phyloP scores from a whole-genome alignment of 768 basidiomycete genomes.

The Kwoniella dejecticola region DNA sequence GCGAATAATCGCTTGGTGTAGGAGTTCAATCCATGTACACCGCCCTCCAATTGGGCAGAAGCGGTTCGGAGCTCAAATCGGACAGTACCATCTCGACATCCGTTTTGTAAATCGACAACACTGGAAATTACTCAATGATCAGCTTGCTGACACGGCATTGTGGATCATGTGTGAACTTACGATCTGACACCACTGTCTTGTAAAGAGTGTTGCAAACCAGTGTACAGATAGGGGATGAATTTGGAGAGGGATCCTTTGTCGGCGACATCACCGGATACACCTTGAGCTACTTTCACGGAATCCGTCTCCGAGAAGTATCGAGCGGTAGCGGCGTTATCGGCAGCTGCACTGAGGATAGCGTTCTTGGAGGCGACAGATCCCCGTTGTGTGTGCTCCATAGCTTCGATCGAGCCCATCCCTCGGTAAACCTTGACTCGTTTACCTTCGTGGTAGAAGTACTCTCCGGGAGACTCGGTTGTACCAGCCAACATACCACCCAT shows the following conservation, averaged over 20 bases:
- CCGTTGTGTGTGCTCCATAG: conserved; percentile 60
- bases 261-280: conserved; percentile 90
- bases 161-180: conserved; percentile 28
- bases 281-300: conserved; percentile 83
- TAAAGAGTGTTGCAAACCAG: conserved; percentile 76
- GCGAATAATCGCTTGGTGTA: conserved; percentile 61
- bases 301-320: conserved; percentile 94
- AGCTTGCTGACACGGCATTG: not conserved
- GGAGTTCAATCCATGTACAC: conserved; percentile 93
- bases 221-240: conserved; percentile 70
- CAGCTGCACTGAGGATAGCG: conserved; percentile 24
- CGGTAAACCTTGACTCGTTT: conserved; percentile 98
- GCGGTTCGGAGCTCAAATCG: conserved; percentile 92
- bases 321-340: conserved; percentile 91
- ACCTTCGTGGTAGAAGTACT: conserved; percentile 99
- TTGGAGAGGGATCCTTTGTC: conserved; percentile 94
- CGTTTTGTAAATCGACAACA: conserved; percentile 67
- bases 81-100: conserved; percentile 68
- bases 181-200: conserved; percentile 85
- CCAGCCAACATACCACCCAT: conserved; percentile 97
- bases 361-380: conserved; percentile 35
- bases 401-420: conserved; percentile 88
- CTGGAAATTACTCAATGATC: conserved; percentile 32
- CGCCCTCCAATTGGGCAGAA: conserved; percentile 92
- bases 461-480: conserved; percentile 94